A percentile compares a stretch with the other conserved stretches of the same genome.
Conservation (phyloP, 1,139 yeast genomes). For the Pneumocystis carinii region DNA sequence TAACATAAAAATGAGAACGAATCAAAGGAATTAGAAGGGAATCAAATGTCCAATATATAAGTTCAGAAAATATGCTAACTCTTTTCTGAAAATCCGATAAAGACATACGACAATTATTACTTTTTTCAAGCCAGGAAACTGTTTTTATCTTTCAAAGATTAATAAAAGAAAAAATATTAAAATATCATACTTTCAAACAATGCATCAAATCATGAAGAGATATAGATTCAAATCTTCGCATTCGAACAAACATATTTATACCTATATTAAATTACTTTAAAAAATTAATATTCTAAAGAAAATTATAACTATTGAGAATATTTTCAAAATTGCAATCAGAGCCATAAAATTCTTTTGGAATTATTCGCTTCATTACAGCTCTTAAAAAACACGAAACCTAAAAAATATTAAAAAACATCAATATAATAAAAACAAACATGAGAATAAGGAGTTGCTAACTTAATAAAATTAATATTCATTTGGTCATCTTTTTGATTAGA, state of each 20-base stretch:
- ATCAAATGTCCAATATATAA: slow-evolving; percentile 47
- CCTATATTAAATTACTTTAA: slow-evolving; percentile 2
- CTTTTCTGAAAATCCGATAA: slow-evolving; percentile 16
- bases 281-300: neutral
- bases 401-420: neutral
- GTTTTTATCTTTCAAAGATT: slow-evolving; percentile 24
- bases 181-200: slow-evolving; percentile 20
- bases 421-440: neutral
- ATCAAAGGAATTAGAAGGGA: slow-evolving; percentile 36
- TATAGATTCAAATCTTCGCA: slow-evolving; percentile 23
- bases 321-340: slow-evolving; percentile 27
- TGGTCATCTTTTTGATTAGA: slow-evolving; percentile 10
- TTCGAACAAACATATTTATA: slow-evolving; percentile 26
- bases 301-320: neutral
- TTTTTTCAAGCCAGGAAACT: slow-evolving; percentile 29
- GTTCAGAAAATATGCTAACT: slow-evolving; percentile 25
- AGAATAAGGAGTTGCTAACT: slow-evolving; percentile 19
- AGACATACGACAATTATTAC: neutral
- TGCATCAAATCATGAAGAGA: slow-evolving; percentile 22
- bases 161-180: neutral
- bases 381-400: slow-evolving; percentile 4
- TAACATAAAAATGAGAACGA: slow-evolving; percentile 48
- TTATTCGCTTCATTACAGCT: slow-evolving; percentile 2
- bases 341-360: neutral
- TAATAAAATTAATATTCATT: slow-evolving; percentile 11